phyloP scores from a whole-genome alignment of 2,329 filamentous ascomycete species.

The Parascedosporium putredinis region DNA sequence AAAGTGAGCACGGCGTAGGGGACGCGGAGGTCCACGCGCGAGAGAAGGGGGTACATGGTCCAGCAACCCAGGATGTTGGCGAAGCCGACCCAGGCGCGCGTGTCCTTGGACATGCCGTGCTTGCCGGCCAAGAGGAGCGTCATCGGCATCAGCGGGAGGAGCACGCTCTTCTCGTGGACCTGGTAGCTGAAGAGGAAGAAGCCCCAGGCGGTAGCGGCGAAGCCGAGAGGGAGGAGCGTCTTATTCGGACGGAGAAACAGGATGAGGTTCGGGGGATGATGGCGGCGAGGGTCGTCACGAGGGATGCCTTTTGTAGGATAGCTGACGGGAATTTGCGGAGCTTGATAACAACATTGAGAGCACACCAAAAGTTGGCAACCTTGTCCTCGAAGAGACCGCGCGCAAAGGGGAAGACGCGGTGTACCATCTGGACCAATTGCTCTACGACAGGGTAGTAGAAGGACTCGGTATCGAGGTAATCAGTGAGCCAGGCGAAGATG shows the following conservation, averaged over 20 bases:
- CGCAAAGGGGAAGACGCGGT: conserved; percentile 92
- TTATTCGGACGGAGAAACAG: conserved; percentile 71
- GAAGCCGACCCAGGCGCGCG: conserved; percentile 88
- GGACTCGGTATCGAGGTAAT: conserved; percentile 51
- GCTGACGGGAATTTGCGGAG: conserved; percentile 62
- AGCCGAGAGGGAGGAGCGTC: conserved; percentile 65
- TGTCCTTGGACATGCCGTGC: conserved; percentile 64
- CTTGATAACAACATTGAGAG: conserved; percentile 81
- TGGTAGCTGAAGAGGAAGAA: conserved; percentile 98
- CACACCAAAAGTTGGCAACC: conserved; percentile 97
- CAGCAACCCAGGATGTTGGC: conserved; percentile 81
- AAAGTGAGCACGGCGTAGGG: conserved; percentile 79
- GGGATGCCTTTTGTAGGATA: conserved; percentile 65
- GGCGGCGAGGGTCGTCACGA: conserved; percentile 62
- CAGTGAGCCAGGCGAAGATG: conserved; percentile 45
- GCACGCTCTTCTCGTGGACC: conserved; percentile 94
- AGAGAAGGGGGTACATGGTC: conserved; percentile 88
- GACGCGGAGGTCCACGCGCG: conserved; percentile 70
- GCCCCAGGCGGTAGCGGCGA: conserved; percentile 82
- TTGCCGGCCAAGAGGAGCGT: conserved; percentile 73
- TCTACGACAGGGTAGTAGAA: conserved; percentile 66
- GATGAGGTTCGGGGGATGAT: conserved; percentile 72
- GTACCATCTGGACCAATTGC: conserved; percentile 72
- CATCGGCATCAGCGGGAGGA: conserved; percentile 88
- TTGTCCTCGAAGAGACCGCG: conserved; percentile 98